Conservation (phyloP, 345 rosid species). For the Lumnitzera littorea region DNA sequence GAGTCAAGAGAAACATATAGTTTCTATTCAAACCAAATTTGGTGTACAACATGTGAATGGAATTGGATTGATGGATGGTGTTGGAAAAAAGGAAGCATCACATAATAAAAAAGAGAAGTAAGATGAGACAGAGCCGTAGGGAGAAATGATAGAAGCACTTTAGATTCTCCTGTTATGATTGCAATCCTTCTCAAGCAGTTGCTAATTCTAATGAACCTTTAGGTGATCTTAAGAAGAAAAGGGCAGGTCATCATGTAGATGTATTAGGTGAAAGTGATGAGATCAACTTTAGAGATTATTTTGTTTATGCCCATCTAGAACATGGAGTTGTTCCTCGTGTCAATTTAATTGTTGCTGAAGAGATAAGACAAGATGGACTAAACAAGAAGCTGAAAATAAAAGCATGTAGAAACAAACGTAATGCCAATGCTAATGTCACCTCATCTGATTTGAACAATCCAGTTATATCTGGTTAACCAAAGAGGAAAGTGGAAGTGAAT, state of each 20-base stretch:
- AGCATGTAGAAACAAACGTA: slow-evolving; percentile 23
- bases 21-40: not conserved
- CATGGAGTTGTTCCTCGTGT: slow-evolving; percentile 16
- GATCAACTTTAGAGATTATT: slow-evolving; percentile 27
- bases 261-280: slow-evolving; percentile 15
- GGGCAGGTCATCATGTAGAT: slow-evolving; percentile 11
- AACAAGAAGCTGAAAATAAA: slow-evolving; percentile 14
- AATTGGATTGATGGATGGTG: not conserved
- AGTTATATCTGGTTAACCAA: slow-evolving; percentile 19
- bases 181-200: slow-evolving; percentile 9
- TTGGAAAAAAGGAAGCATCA: not conserved
- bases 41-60: slow-evolving; percentile 2
- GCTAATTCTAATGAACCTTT: slow-evolving; percentile 7
- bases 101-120: slow-evolving; percentile 33
- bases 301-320: slow-evolving; percentile 23
- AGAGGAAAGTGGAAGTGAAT: slow-evolving; percentile 15
- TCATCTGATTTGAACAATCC: slow-evolving; percentile 19
- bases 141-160: slow-evolving; percentile 3
- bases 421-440: slow-evolving; percentile 15
- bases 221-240: slow-evolving; percentile 6
- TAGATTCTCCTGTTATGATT: too few species aligned
- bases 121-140: slow-evolving; percentile 21
- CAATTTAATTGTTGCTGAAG: slow-evolving; percentile 22
- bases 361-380: slow-evolving; percentile 12
- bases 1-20: too few species aligned